Conservation (phyloP, 495 filamentous ascomycete genomes). For the Xanthoparmelia taractica region DNA sequence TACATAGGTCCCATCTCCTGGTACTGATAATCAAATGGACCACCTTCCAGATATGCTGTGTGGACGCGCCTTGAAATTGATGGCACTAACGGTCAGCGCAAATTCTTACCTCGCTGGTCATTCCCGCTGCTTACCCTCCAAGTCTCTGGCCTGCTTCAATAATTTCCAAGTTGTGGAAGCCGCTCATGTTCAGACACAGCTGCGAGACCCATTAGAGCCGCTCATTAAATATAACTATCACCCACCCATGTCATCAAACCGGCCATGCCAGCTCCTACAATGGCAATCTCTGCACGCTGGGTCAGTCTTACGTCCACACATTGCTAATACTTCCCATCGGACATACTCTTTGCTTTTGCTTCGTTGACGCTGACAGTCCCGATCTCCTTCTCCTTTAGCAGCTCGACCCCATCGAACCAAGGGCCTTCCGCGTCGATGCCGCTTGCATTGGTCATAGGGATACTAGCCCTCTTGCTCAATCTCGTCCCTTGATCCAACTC, state of each 20-base stretch:
- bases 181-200: constrained; percentile 43
- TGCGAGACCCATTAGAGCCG: constrained; percentile 9
- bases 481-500: constrained; percentile 29
- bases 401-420: constrained; percentile 62
- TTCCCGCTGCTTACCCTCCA: constrained; percentile 32
- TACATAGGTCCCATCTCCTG: constrained; percentile 75
- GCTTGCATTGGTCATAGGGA: constrained; percentile 41
- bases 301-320: background rate
- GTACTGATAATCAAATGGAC: constrained; percentile 60
- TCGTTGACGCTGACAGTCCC: background rate
- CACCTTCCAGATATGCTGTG: constrained; percentile 31
- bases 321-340: background rate
- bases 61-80: background rate
- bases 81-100: background rate
- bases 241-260: constrained; percentile 50
- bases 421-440: constrained; percentile 55
- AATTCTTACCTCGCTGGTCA: constrained; percentile 23
- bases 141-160: constrained; percentile 44
- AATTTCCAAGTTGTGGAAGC: constrained; percentile 50
- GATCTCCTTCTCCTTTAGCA: constrained; percentile 46
- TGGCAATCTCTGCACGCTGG: constrained; percentile 39
- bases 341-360: background rate
- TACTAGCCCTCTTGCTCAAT: constrained; percentile 26
- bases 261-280: constrained; percentile 62
- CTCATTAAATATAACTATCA: background rate